Base-by-base conservation (phyloP, 2,329 filamentous ascomycete species). In the Dothistroma pini region DNA sequence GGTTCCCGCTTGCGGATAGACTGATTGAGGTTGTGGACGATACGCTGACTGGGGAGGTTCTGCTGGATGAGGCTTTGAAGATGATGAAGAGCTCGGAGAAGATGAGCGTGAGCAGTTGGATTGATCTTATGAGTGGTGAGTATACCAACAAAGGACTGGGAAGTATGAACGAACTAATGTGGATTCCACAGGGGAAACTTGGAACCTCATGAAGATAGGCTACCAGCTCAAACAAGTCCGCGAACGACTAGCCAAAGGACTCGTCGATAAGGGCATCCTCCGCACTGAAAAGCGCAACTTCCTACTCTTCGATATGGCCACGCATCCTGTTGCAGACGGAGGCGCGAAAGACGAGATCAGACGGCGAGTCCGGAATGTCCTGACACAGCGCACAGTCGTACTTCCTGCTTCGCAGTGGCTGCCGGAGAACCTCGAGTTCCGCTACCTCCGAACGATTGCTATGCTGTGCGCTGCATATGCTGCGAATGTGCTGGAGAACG, bases 71-170 rank as follows among this genome's bases (percentile, higher is more conserved):
- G 81, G 91, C 95, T 62, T 82, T 99, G 74, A 99, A 99, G 83
- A 96, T 99, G 93, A 99, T 99, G 93, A 99, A 99, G 84, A 88
- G 90, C 70, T 97, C 92, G 78, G 95, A 99, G 82, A 97, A 96
- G 84, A 97, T 99, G 95, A 97, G 95, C 78, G 95, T 99, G 69
- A 95, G 91, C 81, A 91, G 91, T 51, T 99, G 95, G 95, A 97
- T 99, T 76, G 95, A 99, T 77, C 82, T 99, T 69, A 93, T 99
- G 92, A 97, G 93, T 77, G 95, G 93, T 97, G 86, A 70, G 83
- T 58, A 31, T n/a, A n/a, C 25, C 12, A 16, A 3, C 34, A 10
- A 44, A 56, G 25, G 10, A 16, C 8, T 7, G 4, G 35, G 12
- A 16, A 51, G 19, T 12, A 44, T n/a, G 19, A n/a, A 59, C 50